These are phyloP conservation scores for Podospora comata DNA, from an alignment of 495 filamentous ascomycete species.

Conservation along the genomic window DNA sequence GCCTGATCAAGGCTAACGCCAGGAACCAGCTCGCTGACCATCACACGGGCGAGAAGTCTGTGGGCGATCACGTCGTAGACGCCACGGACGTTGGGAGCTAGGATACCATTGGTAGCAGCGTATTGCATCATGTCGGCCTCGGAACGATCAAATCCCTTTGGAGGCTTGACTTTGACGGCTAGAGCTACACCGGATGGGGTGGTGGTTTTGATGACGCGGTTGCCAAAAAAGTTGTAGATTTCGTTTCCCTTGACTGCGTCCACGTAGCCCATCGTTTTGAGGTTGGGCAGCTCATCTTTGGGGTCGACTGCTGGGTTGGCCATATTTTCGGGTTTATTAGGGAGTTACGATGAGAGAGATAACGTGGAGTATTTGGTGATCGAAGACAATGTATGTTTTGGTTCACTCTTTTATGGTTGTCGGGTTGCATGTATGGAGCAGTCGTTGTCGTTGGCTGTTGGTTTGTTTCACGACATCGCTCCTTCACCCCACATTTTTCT, in stretches of 20 bases:
- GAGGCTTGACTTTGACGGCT: not conserved
- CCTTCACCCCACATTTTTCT: no score
- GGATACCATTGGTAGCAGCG: not conserved
- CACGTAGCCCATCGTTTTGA: not conserved
- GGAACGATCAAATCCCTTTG: not conserved
- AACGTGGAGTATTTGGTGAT: no score
- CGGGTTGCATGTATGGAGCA: no score
- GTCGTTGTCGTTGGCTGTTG: no score
- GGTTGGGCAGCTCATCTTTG: not conserved
- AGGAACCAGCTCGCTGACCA: slow-evolving; percentile 7
- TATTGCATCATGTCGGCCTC: not conserved
- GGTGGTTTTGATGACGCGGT: not conserved
- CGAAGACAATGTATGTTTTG: no score
- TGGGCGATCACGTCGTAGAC: slow-evolving; percentile 9
- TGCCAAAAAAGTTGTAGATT: not conserved
- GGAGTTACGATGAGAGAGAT: no score
- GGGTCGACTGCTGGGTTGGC: not conserved
- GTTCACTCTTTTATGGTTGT: no score
- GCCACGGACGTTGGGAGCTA: slow-evolving; percentile 6
- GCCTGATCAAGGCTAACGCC: slow-evolving; percentile 1
- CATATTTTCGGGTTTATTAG: no score
- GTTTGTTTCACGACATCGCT: no score
- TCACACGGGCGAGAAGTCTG: slow-evolving; percentile 1
- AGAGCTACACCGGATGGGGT: not conserved
- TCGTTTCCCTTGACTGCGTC: not conserved